Conservation (phyloP, 139 green algal genomes). For the Diplosphaera chodatii region DNA sequence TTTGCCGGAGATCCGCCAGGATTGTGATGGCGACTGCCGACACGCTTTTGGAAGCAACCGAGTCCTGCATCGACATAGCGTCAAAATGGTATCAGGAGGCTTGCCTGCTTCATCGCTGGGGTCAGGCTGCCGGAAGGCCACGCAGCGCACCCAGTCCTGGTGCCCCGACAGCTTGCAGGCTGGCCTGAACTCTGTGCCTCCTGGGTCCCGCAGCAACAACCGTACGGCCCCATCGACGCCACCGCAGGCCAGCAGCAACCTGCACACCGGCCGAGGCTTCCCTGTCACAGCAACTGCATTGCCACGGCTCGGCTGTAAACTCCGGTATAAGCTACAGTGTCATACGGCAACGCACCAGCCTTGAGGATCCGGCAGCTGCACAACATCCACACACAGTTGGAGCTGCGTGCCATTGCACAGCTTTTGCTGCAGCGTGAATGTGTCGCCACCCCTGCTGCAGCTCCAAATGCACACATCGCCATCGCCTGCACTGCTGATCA, state of each 20-base stretch:
- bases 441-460: slow-evolving; percentile 3
- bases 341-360: slow-evolving; percentile 31
- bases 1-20: no score
- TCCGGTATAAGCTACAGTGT: no score
- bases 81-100: no score
- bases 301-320: no score
- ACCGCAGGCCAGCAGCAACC: slow-evolving; percentile 66
- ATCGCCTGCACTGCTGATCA: slow-evolving; percentile 47
- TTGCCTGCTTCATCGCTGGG: neutral
- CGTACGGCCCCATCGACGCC: slow-evolving; percentile 58
- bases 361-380: slow-evolving; percentile 33
- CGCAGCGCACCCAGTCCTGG: slow-evolving; percentile 74
- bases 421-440: slow-evolving; percentile 31
- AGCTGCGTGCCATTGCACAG: slow-evolving; percentile 44
- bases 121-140: slow-evolving; percentile 44
- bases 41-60: no score
- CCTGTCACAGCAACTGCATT: neutral
- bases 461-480: slow-evolving; percentile 44
- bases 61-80: no score
- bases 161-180: slow-evolving; percentile 63
- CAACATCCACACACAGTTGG: slow-evolving; percentile 53
- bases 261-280: slow-evolving; percentile 12
- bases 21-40: no score
- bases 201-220: slow-evolving; percentile 42
- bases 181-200: slow-evolving; percentile 32